phyloP scores from a whole-genome alignment of 1,284 basidiomycete species.

The Puccinia triticina region DNA sequence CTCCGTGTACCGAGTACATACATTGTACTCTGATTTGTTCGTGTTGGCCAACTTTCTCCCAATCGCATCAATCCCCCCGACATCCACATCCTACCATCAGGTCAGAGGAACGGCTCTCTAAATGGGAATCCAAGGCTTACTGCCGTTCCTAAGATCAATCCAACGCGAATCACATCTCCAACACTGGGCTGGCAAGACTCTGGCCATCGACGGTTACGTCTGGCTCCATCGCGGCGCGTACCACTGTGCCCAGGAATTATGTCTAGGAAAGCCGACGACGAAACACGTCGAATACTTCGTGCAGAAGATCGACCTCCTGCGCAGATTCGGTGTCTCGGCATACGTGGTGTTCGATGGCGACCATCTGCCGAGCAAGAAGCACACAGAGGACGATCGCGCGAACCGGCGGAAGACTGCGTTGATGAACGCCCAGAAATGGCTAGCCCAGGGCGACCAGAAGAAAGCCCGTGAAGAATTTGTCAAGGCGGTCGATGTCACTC shows the following conservation, averaged over 20 bases:
- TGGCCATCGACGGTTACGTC: constrained; percentile 87
- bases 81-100: too few relatives aligned
- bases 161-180: constrained; percentile 76
- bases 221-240: constrained; percentile 97
- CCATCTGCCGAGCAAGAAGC: constrained; percentile 86
- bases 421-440: constrained; percentile 71
- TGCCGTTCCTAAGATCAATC: constrained; percentile 89
- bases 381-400: constrained; percentile 69
- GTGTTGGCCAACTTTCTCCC: too few relatives aligned
- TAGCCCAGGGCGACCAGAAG: constrained; percentile 73
- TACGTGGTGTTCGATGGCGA: constrained; percentile 97
- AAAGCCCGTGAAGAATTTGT: constrained; percentile 85
- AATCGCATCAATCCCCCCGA: too few relatives aligned
- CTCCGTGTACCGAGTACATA: too few relatives aligned
- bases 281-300: constrained; percentile 97
- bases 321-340: constrained; percentile 80
- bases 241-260: constrained; percentile 69
- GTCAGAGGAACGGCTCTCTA: neutral
- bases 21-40: too few relatives aligned
- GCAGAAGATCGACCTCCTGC: constrained; percentile 82
- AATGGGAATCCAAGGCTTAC: constrained; percentile 93
- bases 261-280: constrained; percentile 43
- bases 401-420: constrained; percentile 53
- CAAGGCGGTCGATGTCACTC: constrained; percentile 92
- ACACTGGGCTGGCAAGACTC: constrained; percentile 76